A percentile compares a stretch with the other conserved stretches of the same genome.
phyloP scores from a whole-genome alignment of 352 stramenopile genomes.

The Globisporangium takayamanum region DNA sequence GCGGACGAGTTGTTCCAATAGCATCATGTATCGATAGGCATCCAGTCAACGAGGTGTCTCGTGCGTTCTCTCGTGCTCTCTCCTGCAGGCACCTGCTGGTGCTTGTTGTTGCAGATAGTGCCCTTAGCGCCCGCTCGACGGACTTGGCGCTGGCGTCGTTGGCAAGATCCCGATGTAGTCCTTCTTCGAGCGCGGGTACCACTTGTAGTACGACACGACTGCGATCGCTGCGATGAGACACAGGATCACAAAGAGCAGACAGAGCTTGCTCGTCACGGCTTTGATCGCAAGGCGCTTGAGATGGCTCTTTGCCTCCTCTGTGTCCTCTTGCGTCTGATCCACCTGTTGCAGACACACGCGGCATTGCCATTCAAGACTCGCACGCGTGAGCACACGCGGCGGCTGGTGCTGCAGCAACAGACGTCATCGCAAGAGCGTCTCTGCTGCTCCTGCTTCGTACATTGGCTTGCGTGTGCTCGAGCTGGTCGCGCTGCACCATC shows the following conservation, averaged over 20 bases:
- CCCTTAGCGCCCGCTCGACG: background rate
- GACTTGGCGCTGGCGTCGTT: slow-evolving; percentile 5
- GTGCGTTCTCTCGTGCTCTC: background rate
- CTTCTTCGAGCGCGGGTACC: slow-evolving; percentile 68
- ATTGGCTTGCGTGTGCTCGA: slow-evolving; percentile 55
- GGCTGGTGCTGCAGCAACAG: background rate
- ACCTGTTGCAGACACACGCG: slow-evolving; percentile 30
- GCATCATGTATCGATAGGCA: slow-evolving; percentile 11
- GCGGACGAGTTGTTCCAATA: background rate
- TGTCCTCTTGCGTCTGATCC: slow-evolving; percentile 59
- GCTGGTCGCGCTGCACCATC: slow-evolving; percentile 55
- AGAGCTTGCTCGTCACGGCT: slow-evolving; percentile 53
- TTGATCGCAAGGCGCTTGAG: slow-evolving; percentile 51
- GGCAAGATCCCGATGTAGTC: slow-evolving; percentile 56
- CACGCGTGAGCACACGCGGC: background rate
- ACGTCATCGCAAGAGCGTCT: background rate
- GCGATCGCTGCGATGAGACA: slow-evolving; percentile 44
- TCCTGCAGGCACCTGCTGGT: background rate
- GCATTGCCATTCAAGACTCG: background rate
- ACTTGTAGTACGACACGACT: slow-evolving; percentile 72
- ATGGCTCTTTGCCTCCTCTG: slow-evolving; percentile 45
- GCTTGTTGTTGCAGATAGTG: background rate
- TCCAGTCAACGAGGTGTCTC: no score
- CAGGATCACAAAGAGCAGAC: slow-evolving; percentile 56
- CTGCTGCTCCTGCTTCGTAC: no score